Conservation (phyloP, 805 yeast species). For the Saccharomycodes ludwigii region DNA sequence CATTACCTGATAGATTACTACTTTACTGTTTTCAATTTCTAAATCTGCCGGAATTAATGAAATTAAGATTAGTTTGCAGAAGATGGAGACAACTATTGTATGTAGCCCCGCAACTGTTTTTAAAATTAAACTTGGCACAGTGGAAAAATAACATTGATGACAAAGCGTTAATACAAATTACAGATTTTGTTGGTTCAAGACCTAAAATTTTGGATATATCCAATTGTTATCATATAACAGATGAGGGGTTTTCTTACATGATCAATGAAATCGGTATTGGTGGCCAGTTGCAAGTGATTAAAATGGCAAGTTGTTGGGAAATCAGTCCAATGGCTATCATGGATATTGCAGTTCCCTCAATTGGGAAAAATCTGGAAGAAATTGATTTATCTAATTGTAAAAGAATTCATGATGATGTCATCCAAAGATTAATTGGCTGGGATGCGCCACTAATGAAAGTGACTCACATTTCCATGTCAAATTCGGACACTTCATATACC, state of each 20-base stretch:
- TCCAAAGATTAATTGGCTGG: constrained; percentile 59
- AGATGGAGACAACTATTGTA: constrained; percentile 59
- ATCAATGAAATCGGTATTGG: constrained; percentile 59
- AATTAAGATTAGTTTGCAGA: constrained; percentile 41
- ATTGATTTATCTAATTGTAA: constrained; percentile 63
- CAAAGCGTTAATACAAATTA: constrained; percentile 40
- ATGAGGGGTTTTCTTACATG: constrained; percentile 59
- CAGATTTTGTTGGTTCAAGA: constrained; percentile 59
- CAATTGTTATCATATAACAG: constrained; percentile 67
- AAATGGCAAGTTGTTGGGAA: constrained; percentile 66
- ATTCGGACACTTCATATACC: too few species aligned
- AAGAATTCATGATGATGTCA: constrained; percentile 58
- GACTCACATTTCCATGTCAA: too few species aligned
- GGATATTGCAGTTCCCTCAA: constrained; percentile 58
- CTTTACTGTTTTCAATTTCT: constrained; percentile 40
- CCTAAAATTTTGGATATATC: constrained; percentile 52
- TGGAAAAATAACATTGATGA: constrained; percentile 56
- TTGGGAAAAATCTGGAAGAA: constrained; percentile 45
- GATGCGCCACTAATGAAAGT: constrained; percentile 9
- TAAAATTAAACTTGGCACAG: constrained; percentile 41
- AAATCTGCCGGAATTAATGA: constrained; percentile 49
- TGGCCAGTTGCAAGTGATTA: constrained; percentile 41
- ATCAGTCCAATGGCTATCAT: constrained; percentile 71
- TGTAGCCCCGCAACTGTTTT: constrained; percentile 41
- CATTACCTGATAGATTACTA: constrained; percentile 49